A percentile compares a stretch with the other conserved stretches of the same genome.
These are phyloP conservation scores for Barnettozyma populi DNA, from an alignment of 805 yeast genomes.

Conservation along the genomic window DNA sequence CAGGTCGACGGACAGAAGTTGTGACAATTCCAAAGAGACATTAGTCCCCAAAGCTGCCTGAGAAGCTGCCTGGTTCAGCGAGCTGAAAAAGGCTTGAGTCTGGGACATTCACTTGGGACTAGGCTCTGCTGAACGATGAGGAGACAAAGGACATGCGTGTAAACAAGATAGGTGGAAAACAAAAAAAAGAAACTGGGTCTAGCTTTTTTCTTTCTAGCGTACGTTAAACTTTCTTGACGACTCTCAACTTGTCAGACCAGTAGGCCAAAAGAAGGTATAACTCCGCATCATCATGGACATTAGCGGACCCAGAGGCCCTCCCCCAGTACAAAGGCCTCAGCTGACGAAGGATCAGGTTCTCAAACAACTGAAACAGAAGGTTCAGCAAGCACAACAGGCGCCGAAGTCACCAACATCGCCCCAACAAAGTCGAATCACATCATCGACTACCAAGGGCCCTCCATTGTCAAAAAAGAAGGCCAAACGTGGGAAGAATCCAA, in stretches of 20 bases:
- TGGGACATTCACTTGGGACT: not conserved
- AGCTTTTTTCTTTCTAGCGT: not conserved
- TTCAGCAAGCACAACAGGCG: constrained; percentile 17
- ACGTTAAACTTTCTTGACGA: not conserved
- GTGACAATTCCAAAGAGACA: constrained; percentile 4
- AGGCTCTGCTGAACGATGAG: not conserved
- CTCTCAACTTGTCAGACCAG: not conserved
- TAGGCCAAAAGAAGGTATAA: not conserved
- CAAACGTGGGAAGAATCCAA: not conserved
- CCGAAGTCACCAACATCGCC: not conserved
- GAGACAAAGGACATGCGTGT: not conserved
- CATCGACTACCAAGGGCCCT: not conserved
- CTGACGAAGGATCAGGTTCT: constrained; percentile 4
- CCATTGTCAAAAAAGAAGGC: not conserved
- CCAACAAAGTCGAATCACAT: not conserved
- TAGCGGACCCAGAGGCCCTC: constrained; percentile 9
- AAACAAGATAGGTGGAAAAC: too few relatives aligned
- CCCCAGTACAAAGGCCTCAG: constrained; percentile 1
- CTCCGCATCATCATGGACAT: constrained; percentile 8
- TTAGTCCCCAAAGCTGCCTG: not conserved
- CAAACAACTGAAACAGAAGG: not conserved
- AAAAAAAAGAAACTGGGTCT: not conserved
- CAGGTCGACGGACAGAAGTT: constrained; percentile 13
- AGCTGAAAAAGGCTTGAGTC: not conserved
- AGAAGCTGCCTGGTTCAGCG: not conserved